Base-by-base conservation (phyloP, 2,329 filamentous ascomycete genomes). In the Xylaria sp. region DNA sequence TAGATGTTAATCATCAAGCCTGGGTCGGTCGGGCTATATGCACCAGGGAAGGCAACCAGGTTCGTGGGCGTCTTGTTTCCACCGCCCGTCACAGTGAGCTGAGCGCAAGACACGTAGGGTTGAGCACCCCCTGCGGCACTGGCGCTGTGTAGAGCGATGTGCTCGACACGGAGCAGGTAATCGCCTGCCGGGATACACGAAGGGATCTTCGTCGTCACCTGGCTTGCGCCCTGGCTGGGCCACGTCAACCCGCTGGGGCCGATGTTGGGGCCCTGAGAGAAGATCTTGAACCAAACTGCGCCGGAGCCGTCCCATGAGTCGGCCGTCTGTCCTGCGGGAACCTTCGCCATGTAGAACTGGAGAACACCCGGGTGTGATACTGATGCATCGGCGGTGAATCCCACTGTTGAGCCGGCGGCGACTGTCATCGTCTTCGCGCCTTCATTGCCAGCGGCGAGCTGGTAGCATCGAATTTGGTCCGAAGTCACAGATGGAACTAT, bases 381-480 rank as follows among this genome's bases (percentile, higher is more conserved):
- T 37, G 79, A 78, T 0, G 83, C 71, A 51, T 80, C 80, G 15
- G 82, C 80, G 18, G 81, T 82, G 78, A 85, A 84, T n/a, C 79
- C 79, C 0, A 87, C 75, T 0, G 80, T 81, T 12, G 79, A 78
- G 23, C 84, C 84, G 18, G 84, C 84, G 10, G 81, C 80, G 7
- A 85, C 80, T 52, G 78, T 82, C 69, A 82, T 81, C 1, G 81
- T 84, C 58, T 79, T 76, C 0, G 80, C 80, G 2, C 82, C 82
- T 52, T 81, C 79, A 59, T 79, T 81, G 48, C 83, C 82, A 3
- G 81, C 73, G 10, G 76, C 76, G 10, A 82, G 78, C 74, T 86
- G 82, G 76, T 85, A 87, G 80, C 85, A 87, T n/a, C 83, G 83
- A 78, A 87, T 84, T 66, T 83, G 81, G 1, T 80, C 72, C 48